phyloP scores from a whole-genome alignment of 75 land plant genomes.

The Larix kaempferi region DNA sequence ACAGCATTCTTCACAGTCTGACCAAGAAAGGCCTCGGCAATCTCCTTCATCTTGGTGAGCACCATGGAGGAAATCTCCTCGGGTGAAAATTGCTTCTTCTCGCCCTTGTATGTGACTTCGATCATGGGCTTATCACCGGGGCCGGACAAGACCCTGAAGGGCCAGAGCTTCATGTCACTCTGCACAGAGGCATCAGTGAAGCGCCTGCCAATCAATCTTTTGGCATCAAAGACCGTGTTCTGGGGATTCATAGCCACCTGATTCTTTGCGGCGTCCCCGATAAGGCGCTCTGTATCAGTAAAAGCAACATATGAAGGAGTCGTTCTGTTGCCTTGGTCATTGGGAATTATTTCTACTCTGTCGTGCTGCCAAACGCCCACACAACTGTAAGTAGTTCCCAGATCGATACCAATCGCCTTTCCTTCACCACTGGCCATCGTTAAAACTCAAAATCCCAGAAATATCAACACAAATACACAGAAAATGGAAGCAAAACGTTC shows the following conservation, averaged over 20 bases:
- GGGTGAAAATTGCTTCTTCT: conserved; percentile 26
- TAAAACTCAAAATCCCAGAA: not conserved
- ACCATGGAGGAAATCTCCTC: conserved; percentile 40
- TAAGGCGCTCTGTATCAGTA: conserved; percentile 33
- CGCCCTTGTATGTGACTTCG: conserved; percentile 25
- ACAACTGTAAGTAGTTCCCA: conserved; percentile 23
- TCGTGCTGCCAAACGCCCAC: conserved; percentile 33
- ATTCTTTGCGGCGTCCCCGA: conserved; percentile 40
- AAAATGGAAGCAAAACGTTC: too few species aligned
- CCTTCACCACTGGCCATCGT: conserved; percentile 10
- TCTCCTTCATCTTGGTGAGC: conserved; percentile 32
- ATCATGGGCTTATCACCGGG: conserved; percentile 47
- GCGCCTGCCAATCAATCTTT: conserved; percentile 33
- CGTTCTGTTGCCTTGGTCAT: conserved; percentile 35
- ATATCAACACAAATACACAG: too few species aligned
- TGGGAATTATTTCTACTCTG: conserved; percentile 20
- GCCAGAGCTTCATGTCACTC: conserved; percentile 30
- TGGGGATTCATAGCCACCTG: conserved; percentile 34
- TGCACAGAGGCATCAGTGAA: conserved; percentile 29
- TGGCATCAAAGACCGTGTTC: conserved; percentile 38
- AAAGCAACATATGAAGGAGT: conserved; percentile 40
- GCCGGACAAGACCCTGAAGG: conserved; percentile 31
- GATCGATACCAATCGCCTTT: conserved; percentile 23
- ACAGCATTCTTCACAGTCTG: conserved; percentile 28
- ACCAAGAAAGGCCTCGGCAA: conserved; percentile 32